Conservation (phyloP, 352 stramenopile genomes). For the Phytophthora vignae region DNA sequence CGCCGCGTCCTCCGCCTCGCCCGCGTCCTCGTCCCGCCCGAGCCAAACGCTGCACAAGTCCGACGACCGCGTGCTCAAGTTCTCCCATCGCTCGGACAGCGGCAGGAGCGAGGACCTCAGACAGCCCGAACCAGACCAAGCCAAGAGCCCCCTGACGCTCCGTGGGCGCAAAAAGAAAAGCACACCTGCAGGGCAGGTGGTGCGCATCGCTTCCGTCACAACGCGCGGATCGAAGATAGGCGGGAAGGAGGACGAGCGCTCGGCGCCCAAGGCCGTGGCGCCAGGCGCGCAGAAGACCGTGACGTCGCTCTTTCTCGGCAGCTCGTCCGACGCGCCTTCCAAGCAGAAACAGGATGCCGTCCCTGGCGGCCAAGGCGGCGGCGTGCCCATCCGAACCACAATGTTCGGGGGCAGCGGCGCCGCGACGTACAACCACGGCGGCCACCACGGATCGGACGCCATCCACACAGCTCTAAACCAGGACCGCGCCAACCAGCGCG, state of each 20-base stretch:
- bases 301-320: constrained; percentile 38
- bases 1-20: constrained; percentile 22
- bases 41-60: constrained; percentile 15
- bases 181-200: constrained; percentile 24
- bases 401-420: constrained; percentile 18
- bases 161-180: constrained; percentile 43
- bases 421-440: constrained; percentile 20
- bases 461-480: constrained; percentile 53
- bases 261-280: constrained; percentile 39
- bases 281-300: constrained; percentile 36
- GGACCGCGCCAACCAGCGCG: constrained; percentile 68
- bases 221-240: constrained; percentile 39
- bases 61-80: constrained; percentile 28
- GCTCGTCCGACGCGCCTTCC: constrained; percentile 14
- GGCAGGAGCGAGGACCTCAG: constrained; percentile 23
- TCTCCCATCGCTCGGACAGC: constrained; percentile 36
- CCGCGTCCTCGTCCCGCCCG: constrained; percentile 10
- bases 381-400: constrained; percentile 13
- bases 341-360: constrained; percentile 27
- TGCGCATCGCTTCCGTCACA: constrained; percentile 35
- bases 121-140: constrained; percentile 3
- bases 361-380: not conserved
- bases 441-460: constrained; percentile 34
- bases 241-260: constrained; percentile 48
- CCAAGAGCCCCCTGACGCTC: constrained; percentile 24